Conservation (phyloP, 2,329 filamentous ascomycete species). For the Hysterium pulicare region DNA sequence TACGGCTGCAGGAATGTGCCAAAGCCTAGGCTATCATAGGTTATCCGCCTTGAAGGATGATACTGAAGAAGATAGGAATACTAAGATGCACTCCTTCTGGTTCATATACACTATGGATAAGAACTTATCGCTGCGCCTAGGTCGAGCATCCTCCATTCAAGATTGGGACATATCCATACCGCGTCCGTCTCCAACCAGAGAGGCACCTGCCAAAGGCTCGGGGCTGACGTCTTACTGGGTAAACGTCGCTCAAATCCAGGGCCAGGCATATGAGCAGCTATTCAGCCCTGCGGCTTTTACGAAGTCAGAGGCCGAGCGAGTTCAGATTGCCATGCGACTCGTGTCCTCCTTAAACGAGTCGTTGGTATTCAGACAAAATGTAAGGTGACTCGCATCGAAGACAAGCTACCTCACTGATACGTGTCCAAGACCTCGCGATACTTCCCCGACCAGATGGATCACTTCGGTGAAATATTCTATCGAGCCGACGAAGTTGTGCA, state of each 20-base stretch:
- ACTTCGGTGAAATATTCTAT: background rate
- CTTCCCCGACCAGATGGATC: too few species aligned
- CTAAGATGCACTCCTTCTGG: slow-evolving; percentile 35
- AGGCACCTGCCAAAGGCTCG: slow-evolving; percentile 6
- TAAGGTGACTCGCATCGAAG: slow-evolving; percentile 5
- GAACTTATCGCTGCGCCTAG: slow-evolving; percentile 35
- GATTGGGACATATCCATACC: slow-evolving; percentile 38
- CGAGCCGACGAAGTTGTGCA: background rate
- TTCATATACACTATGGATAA: slow-evolving; percentile 40
- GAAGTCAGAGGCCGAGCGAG: slow-evolving; percentile 22
- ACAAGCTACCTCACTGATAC: too few species aligned
- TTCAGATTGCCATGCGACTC: slow-evolving; percentile 23
- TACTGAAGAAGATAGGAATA: slow-evolving; percentile 20
- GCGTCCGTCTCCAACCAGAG: slow-evolving; percentile 2
- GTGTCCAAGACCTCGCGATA: too few species aligned
- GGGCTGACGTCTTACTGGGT: slow-evolving; percentile 30
- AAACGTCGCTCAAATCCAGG: slow-evolving; percentile 32
- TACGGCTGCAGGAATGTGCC: slow-evolving; percentile 28
- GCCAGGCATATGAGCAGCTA: slow-evolving; percentile 34
- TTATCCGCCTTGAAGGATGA: slow-evolving; percentile 34
- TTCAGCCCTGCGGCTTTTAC: slow-evolving; percentile 35
- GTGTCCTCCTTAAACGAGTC: slow-evolving; percentile 24
- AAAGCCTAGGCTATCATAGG: slow-evolving; percentile 35
- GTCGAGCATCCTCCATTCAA: slow-evolving; percentile 35
- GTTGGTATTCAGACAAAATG: slow-evolving; percentile 27